Conservation (phyloP, 441 rosid species). For the Erodium moschatum region DNA sequence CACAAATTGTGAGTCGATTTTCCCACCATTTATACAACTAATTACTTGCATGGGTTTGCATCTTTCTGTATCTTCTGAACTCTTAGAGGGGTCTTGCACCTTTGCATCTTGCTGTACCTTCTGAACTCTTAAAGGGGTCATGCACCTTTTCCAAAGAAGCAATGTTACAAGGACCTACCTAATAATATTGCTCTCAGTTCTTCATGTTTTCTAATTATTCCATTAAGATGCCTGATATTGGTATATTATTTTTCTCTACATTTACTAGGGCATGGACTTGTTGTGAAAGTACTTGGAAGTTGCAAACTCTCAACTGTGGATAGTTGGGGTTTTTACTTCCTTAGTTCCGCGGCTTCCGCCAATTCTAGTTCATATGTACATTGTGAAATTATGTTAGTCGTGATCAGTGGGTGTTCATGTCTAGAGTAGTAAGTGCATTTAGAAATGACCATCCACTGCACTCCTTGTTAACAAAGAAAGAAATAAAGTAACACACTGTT, state of each 20-base stretch:
- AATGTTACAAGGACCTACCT: slow-evolving; percentile 9
- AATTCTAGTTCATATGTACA: no score
- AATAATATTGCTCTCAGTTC: slow-evolving; percentile 10
- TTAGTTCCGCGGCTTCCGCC: not conserved
- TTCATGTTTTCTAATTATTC: slow-evolving; percentile 5
- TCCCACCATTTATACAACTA: slow-evolving; percentile 13
- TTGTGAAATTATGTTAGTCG: no score
- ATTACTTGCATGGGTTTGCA: slow-evolving; percentile 10
- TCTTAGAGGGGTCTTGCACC: slow-evolving; percentile 10
- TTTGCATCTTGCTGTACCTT: not conserved
- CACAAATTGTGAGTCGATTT: slow-evolving; percentile 13
- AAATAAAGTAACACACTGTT: not conserved
- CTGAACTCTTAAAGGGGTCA: not conserved
- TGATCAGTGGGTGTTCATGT: no score
- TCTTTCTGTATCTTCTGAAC: not conserved
- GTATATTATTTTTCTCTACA: not conserved
- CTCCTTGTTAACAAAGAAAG: not conserved
- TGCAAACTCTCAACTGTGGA: not conserved
- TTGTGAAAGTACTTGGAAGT: not conserved
- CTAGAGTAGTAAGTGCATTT: no score
- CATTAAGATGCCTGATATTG: not conserved
- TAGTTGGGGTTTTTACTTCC: not conserved
- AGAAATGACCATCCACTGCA: not conserved
- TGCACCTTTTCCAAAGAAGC: slow-evolving; percentile 11
- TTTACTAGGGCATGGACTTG: not conserved